Conservation (phyloP, 768 basidiomycete genomes). For the Serendipita sp. region DNA sequence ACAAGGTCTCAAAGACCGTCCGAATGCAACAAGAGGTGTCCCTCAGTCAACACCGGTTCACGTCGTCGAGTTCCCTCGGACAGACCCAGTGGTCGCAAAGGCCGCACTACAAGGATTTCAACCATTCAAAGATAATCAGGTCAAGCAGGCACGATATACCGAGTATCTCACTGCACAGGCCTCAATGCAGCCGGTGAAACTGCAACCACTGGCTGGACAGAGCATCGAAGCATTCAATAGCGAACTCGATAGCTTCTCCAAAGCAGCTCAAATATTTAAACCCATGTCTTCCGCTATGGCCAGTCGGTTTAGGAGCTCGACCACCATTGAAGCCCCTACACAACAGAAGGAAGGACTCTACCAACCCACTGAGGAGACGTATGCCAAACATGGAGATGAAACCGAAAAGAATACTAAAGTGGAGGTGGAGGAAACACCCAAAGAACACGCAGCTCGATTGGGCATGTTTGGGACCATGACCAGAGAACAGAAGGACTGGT, state of each 20-base stretch:
- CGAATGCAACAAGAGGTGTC: constrained; percentile 9
- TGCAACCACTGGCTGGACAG: constrained; percentile 35
- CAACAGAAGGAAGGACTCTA: constrained; percentile 52
- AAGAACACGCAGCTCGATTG: constrained; percentile 60
- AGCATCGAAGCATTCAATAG: constrained; percentile 52
- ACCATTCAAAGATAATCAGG: constrained; percentile 61
- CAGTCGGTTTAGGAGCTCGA: constrained; percentile 75
- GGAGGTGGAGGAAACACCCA: constrained; percentile 51
- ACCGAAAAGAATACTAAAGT: constrained; percentile 27
- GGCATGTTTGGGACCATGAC: constrained; percentile 89
- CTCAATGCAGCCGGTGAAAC: constrained; percentile 27
- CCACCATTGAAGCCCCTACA: constrained; percentile 48
- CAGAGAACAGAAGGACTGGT: constrained; percentile 54
- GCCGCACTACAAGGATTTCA: constrained; percentile 81
- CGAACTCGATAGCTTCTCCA: constrained; percentile 74
- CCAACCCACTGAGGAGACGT: constrained; percentile 23
- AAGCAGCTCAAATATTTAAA: constrained; percentile 77
- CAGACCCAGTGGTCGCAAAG: constrained; percentile 65
- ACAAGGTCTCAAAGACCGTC: constrained; percentile 27
- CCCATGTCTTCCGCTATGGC: constrained; percentile 89
- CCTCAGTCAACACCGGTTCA: constrained; percentile 20
- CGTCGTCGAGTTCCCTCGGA: constrained; percentile 34
- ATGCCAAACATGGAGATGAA: constrained; percentile 25
- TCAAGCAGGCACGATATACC: constrained; percentile 72
- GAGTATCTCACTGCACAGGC: constrained; percentile 66